Evolutionary conservation across 306 rosid species (phyloP), one percentile per base, ranked within the genome.

Genomic region (Medicago ruthenica): DNA sequence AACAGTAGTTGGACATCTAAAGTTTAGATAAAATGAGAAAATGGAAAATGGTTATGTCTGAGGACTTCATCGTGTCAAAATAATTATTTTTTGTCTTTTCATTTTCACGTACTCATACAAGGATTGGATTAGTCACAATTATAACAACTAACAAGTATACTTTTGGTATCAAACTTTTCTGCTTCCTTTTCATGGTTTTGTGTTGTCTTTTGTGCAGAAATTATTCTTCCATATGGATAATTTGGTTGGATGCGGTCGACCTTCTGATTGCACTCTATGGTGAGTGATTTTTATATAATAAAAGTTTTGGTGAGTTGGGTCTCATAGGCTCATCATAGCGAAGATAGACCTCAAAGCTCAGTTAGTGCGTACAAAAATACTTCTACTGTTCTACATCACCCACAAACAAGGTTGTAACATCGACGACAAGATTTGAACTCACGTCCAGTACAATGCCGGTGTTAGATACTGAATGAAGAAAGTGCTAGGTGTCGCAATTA

Each of bases 171-270:
- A 55, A 54, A 62, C 34, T n/a, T 65, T 36, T 70, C 57, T 76
- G 47, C 16, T 61, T 76, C 67, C 59, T 54, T 77, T 74, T 71
- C 36, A 67, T 54, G 41, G 48, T 60, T 63, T 53, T 76, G 77
- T 82, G 53, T 74, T 74, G 77, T 82, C 58, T 72, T 74, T 73
- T 77, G 45, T 73, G 86, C 97, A 95, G 99, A 89, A 89, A 77
- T 40, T 95, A 75, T 90, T 95, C 87, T 77, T 79, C 78, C 87
- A 84, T 90, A 69, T 95, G 87, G 98, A 92, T 86, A 92, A 79
- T 80, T 57, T 89, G 85, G 86, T 86, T 81, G 76, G 86, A 40
- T 89, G 95, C 71, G 96, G 80, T 77, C 85, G 87, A 69, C 97
- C 97, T 72, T 85, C 91, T 69, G 82, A 82, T 71, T 84, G 91